Percentiles rank a stretch among this genome's conserved stretches.
Conservation (phyloP, 1,284 basidiomycete genomes). For the Leccinum cinnamomeum region DNA sequence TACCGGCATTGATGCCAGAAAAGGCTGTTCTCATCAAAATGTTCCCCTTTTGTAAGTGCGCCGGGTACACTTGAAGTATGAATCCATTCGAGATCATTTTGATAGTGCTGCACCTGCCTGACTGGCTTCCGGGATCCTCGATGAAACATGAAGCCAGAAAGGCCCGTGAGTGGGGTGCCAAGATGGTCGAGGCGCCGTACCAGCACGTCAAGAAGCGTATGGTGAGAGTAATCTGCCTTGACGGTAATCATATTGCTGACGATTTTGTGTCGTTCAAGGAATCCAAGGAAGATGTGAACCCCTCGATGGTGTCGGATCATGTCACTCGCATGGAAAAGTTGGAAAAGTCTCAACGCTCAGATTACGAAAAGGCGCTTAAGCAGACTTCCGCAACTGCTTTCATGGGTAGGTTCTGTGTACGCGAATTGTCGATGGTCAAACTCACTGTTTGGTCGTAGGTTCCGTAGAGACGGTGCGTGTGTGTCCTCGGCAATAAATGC, state of each 20-base stretch:
- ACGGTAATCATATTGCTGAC: neutral
- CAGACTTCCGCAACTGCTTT: slow-evolving; percentile 19
- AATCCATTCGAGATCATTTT: neutral
- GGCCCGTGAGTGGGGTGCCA: slow-evolving; percentile 13
- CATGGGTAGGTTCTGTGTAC: slow-evolving; percentile 15
- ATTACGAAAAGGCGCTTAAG: slow-evolving; percentile 26
- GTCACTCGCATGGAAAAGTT: slow-evolving; percentile 20
- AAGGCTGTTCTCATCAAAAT: slow-evolving; percentile 19
- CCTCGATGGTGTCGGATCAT: slow-evolving; percentile 27
- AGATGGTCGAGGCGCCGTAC: slow-evolving; percentile 23
- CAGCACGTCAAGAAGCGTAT: slow-evolving; percentile 17
- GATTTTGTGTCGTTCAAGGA: slow-evolving; percentile 4
- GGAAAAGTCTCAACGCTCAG: slow-evolving; percentile 7
- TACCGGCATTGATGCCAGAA: slow-evolving; percentile 8
- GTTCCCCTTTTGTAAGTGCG: slow-evolving; percentile 28
- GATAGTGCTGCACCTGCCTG: slow-evolving; percentile 22
- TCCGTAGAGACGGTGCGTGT: slow-evolving; percentile 26
- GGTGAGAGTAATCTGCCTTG: slow-evolving; percentile 3
- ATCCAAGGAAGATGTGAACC: slow-evolving; percentile 4
- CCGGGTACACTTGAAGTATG: too few species aligned
- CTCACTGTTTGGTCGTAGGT: slow-evolving; percentile 9
- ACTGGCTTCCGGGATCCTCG: slow-evolving; percentile 27
- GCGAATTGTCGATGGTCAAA: neutral
- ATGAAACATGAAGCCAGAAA: slow-evolving; percentile 17
- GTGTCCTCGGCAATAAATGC: neutral